Conservation (phyloP, 257 asterid species). For the Hygrophila difformis region DNA sequence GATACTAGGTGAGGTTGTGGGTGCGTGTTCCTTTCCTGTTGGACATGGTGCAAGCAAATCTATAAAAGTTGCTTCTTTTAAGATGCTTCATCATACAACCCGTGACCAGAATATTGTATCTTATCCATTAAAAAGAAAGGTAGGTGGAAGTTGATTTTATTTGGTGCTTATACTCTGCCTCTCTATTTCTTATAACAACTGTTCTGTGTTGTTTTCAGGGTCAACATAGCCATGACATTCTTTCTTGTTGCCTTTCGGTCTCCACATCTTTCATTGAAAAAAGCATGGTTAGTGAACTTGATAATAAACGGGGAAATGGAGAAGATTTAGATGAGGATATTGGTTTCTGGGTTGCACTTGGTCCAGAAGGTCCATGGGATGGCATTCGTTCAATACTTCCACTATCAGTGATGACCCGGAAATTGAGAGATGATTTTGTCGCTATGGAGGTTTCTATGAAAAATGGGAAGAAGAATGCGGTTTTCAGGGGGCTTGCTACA, state of each 20-base stretch:
- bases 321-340: slow-evolving; percentile 49
- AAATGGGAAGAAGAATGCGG: slow-evolving; percentile 81
- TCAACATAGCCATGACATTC: slow-evolving; percentile 34
- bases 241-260: slow-evolving; percentile 54
- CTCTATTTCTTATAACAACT: slow-evolving; percentile 13
- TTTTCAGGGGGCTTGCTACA: slow-evolving; percentile 70
- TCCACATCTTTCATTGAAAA: slow-evolving; percentile 79
- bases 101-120: slow-evolving; percentile 43
- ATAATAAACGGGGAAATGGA: slow-evolving; percentile 34
- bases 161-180: neutral
- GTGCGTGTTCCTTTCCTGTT: slow-evolving; percentile 82
- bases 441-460: slow-evolving; percentile 76
- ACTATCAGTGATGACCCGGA: slow-evolving; percentile 61
- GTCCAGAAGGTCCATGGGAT: slow-evolving; percentile 87
- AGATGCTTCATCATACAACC: slow-evolving; percentile 73
- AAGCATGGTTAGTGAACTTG: slow-evolving; percentile 45
- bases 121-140: slow-evolving; percentile 65
- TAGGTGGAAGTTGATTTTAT: slow-evolving; percentile 20
- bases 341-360: slow-evolving; percentile 85
- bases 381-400: slow-evolving; percentile 93
- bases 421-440: slow-evolving; percentile 66
- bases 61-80: slow-evolving; percentile 80
- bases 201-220: slow-evolving; percentile 43
- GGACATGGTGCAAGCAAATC: slow-evolving; percentile 55
- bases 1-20: slow-evolving; percentile 91